These are phyloP conservation scores for Cutaneotrichosporon cutaneum DNA, from an alignment of 1,284 basidiomycete genomes.

Conservation along the genomic window DNA sequence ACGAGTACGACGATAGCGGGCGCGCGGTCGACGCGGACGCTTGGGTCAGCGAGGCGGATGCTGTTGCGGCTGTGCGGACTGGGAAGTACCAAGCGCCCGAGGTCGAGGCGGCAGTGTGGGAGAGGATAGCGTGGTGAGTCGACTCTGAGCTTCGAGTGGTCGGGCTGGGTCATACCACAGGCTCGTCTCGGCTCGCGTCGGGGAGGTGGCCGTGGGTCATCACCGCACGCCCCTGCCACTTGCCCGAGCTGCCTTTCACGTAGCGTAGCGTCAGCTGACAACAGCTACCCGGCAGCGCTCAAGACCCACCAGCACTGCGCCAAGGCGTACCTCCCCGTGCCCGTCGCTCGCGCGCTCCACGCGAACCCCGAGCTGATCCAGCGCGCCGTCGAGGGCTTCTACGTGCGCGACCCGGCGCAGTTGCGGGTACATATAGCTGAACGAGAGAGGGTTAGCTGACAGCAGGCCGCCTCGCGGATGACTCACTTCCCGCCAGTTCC, in stretches of 20 bases:
- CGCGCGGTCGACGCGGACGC: conserved; percentile 58
- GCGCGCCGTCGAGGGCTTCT: conserved; percentile 83
- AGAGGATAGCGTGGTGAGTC: conserved; percentile 64
- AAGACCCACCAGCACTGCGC: conserved; percentile 74
- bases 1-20: conserved; percentile 55
- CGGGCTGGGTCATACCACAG: background rate
- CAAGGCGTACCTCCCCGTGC: conserved; percentile 73
- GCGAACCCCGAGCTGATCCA: conserved; percentile 71
- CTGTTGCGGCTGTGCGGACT: conserved; percentile 61
- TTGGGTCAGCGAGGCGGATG: conserved; percentile 64
- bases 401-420: conserved; percentile 84
- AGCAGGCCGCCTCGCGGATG: conserved; percentile 79
- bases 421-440: conserved; percentile 64
- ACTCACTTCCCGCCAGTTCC: conserved; percentile 76
- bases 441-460: background rate
- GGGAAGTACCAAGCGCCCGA: conserved; percentile 57
- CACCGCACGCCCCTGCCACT: too few species aligned
- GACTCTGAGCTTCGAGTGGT: too few species aligned
- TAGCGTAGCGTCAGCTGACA: background rate
- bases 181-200: background rate
- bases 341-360: conserved; percentile 70
- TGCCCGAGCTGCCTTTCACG: background rate
- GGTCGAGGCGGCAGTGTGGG: conserved; percentile 67
- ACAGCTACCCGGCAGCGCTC: conserved; percentile 68
- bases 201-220: too few species aligned